Percentiles rank a stretch among this genome's conserved stretches.
Evolutionary conservation across 106 monocot genomes (phyloP).

Genomic region (Dactylorhiza incarnata): DNA sequence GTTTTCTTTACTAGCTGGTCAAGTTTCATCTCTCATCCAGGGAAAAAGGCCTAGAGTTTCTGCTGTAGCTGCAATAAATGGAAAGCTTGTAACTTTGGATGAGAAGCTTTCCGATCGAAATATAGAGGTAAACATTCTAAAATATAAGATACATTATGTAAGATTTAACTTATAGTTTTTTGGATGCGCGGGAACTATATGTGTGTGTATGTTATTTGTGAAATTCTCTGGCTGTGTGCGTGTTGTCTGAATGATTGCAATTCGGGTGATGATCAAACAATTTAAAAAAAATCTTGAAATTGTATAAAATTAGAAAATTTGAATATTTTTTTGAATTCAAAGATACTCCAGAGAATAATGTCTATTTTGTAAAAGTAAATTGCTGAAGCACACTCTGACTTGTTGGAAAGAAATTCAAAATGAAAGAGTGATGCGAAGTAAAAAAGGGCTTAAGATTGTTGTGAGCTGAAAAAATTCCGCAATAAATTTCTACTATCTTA

Average conservation of each 20-base stretch:
- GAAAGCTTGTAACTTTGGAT: slow-evolving; percentile 53
- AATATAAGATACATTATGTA: neutral
- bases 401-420: too few relatives aligned
- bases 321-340: too few relatives aligned
- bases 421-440: too few relatives aligned
- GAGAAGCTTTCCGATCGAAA: slow-evolving; percentile 79
- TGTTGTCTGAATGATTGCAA: neutral
- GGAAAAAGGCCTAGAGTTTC: slow-evolving; percentile 68
- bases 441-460: too few relatives aligned
- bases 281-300: too few relatives aligned
- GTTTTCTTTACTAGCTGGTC: slow-evolving; percentile 73
- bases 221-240: neutral
- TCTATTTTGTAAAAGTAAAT: too few relatives aligned
- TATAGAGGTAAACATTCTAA: slow-evolving; percentile 50
- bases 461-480: too few relatives aligned
- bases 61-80: slow-evolving; percentile 71
- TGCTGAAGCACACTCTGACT: too few relatives aligned
- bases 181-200: neutral
- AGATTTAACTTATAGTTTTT: neutral
- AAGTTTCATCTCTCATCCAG: slow-evolving; percentile 82
- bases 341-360: too few relatives aligned
- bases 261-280: too few relatives aligned
- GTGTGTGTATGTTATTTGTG: neutral
- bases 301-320: too few relatives aligned
- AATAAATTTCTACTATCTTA: too few relatives aligned